A percentile compares a stretch with the other conserved stretches of the same genome.
These are phyloP conservation scores for Marchantia polymorpha DNA, from an alignment of 225 moss, liverwort and hornwort genomes.

Conservation along the genomic window DNA sequence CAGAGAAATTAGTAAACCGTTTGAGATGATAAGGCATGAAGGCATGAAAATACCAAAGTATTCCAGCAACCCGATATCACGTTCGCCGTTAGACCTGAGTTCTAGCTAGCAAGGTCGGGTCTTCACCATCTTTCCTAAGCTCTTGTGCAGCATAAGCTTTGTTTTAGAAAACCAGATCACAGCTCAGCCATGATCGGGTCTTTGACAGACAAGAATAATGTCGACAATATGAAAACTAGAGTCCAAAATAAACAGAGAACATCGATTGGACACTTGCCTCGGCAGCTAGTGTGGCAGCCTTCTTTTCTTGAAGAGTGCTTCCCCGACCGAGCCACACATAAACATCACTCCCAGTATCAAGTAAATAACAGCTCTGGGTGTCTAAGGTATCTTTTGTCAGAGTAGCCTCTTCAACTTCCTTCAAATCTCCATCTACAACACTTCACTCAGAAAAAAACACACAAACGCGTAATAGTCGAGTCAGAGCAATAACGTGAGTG, in stretches of 20 bases:
- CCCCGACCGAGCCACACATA: slow-evolving; percentile 66
- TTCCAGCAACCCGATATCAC: no score
- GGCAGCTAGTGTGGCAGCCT: slow-evolving; percentile 49
- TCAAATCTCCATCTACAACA: slow-evolving; percentile 46
- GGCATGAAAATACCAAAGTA: no score
- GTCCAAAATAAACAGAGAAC: not conserved
- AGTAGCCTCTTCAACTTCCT: slow-evolving; percentile 47
- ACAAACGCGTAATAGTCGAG: no score
- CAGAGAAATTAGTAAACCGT: not conserved
- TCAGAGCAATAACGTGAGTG: no score
- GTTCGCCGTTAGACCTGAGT: no score
- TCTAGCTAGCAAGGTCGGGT: no score
- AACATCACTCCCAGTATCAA: slow-evolving; percentile 61
- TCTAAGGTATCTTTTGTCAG: slow-evolving; percentile 48
- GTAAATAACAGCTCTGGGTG: slow-evolving; percentile 54
- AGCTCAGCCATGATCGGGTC: no score
- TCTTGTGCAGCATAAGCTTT: no score
- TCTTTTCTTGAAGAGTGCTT: slow-evolving; percentile 61
- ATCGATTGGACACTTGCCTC: slow-evolving; percentile 41
- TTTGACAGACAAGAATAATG: no score
- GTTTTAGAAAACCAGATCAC: no score
- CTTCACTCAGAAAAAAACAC: not conserved
- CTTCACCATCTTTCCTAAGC: no score
- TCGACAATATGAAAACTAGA: not conserved
- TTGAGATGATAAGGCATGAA: no score